phyloP scores from a whole-genome alignment of 2,329 filamentous ascomycete genomes.

The Colletotrichum graminicola region DNA sequence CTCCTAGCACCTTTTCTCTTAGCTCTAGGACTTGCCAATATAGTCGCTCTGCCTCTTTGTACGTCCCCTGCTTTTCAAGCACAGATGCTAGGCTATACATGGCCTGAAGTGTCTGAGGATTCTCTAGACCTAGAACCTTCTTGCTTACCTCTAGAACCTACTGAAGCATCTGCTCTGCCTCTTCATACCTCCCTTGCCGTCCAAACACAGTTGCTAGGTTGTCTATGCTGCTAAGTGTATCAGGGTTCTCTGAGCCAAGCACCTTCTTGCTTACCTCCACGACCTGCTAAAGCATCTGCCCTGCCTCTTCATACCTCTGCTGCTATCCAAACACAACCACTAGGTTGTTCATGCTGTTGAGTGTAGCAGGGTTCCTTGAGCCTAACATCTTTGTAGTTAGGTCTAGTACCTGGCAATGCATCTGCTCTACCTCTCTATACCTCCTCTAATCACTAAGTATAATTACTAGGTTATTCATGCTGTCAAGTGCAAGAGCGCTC shows the following conservation, averaged over 20 bases:
- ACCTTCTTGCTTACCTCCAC: conserved; percentile 36
- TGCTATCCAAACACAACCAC: no score
- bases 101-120: no score
- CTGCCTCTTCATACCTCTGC: conserved; percentile 13
- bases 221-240: conserved; percentile 31
- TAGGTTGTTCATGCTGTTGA: no score
- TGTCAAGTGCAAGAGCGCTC: no score
- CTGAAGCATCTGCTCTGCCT: conserved; percentile 39
- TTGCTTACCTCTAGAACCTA: neutral
- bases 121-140: no score
- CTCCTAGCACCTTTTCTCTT: conserved; percentile 36
- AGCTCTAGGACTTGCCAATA: conserved; percentile 18
- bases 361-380: no score
- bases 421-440: neutral
- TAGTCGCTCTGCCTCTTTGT: conserved; percentile 16
- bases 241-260: conserved; percentile 38
- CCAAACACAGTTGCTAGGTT: conserved; percentile 32
- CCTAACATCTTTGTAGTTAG: no score
- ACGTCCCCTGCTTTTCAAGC: no score
- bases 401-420: no score
- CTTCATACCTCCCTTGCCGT: neutral
- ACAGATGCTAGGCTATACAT: no score
- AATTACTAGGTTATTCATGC: conserved; percentile 17
- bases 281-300: neutral
- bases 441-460: conserved; percentile 22